These are phyloP conservation scores for Alternaria viburni DNA, from an alignment of 2,329 filamentous ascomycete species.

Conservation along the genomic window DNA sequence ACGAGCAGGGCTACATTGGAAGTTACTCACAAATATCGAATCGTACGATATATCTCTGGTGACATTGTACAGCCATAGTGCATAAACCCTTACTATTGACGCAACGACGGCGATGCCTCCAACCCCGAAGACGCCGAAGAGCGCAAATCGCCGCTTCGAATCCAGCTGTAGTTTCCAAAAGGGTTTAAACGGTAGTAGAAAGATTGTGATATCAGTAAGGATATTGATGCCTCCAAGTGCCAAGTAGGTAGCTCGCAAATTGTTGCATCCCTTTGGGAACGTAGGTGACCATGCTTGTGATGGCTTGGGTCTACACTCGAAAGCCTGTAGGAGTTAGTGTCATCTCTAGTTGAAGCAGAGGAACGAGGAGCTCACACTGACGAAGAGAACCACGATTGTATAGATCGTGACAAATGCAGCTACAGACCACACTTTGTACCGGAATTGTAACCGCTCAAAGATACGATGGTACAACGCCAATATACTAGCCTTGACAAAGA, in stretches of 20 bases:
- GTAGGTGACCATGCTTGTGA: constrained; percentile 22
- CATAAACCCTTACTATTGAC: constrained; percentile 26
- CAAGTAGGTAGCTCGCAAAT: constrained; percentile 25
- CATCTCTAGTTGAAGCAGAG: not conserved
- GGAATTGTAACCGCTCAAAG: constrained; percentile 17
- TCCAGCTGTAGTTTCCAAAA: constrained; percentile 1
- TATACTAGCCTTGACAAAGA: constrained; percentile 30
- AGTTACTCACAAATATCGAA: constrained; percentile 18
- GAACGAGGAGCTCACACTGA: constrained; percentile 7
- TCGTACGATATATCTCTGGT: constrained; percentile 24
- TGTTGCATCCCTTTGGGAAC: constrained; percentile 30
- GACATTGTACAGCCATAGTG: constrained; percentile 25
- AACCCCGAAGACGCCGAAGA: constrained; percentile 18
- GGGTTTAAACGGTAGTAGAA: constrained; percentile 21
- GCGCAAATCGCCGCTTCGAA: constrained; percentile 13
- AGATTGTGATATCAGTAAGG: constrained; percentile 23
- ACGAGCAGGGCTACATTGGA: not conserved
- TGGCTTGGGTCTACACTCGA: constrained; percentile 22
- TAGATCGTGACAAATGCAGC: constrained; percentile 15
- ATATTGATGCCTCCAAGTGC: constrained; percentile 24
- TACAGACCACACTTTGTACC: constrained; percentile 7
- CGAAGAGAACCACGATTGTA: constrained; percentile 18
- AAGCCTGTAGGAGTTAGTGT: constrained; percentile 14
- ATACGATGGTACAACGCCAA: constrained; percentile 29
- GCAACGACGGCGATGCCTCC: constrained; percentile 25